Conservation (phyloP, 345 rosid genomes). For the Arabidopsis suecica region DNA sequence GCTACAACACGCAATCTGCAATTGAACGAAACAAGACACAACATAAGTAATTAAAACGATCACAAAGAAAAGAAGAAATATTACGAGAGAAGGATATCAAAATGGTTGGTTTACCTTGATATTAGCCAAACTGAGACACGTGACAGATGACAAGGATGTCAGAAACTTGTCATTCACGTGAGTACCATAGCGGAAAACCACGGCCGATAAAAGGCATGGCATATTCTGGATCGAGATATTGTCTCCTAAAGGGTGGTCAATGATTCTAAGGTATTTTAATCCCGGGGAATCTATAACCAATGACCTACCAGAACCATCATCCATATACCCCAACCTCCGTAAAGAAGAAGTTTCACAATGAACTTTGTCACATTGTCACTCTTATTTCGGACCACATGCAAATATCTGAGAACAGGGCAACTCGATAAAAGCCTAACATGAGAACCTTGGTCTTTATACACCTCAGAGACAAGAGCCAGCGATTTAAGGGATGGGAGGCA, state of each 20-base stretch:
- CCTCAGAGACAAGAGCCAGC: background rate
- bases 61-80: background rate
- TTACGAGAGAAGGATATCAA: background rate
- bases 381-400: background rate
- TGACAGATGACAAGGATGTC: slow-evolving; percentile 23
- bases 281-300: slow-evolving; percentile 26
- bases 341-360: slow-evolving; percentile 29
- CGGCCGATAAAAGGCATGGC: background rate
- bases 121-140: background rate
- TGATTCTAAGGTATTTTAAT: background rate
- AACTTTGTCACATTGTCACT: slow-evolving; percentile 13
- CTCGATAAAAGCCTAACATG: slow-evolving; percentile 16
- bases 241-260: background rate
- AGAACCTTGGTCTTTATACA: slow-evolving; percentile 28
- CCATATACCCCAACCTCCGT: background rate
- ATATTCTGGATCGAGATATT: background rate
- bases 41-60: background rate
- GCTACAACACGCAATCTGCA: slow-evolving; percentile 1
- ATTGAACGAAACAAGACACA: background rate
- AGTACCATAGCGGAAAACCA: background rate
- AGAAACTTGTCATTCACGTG: background rate
- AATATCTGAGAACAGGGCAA: slow-evolving; percentile 16
- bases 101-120: background rate
- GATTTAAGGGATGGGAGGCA: background rate
- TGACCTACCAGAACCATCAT: background rate